A percentile compares a stretch with the other conserved stretches of the same genome.
Evolutionary conservation across 495 filamentous ascomycete genomes (phyloP).

Genomic region (Aspergillus steynii): DNA sequence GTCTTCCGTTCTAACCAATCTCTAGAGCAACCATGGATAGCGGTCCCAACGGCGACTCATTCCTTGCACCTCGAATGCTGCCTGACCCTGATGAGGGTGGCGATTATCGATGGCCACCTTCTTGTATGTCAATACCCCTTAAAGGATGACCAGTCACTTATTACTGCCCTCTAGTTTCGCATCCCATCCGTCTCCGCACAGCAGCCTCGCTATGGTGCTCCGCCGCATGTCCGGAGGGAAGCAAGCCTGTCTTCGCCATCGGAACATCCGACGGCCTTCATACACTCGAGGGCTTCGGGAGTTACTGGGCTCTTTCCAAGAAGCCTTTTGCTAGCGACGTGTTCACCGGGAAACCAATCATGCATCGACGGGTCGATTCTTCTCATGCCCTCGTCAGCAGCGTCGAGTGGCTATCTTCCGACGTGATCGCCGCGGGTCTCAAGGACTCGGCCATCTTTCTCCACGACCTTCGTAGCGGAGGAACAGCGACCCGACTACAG

Average conservation of each 20-base stretch:
- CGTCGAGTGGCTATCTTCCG: constrained; percentile 42
- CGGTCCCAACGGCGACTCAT: constrained; percentile 37
- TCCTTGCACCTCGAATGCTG: constrained; percentile 34
- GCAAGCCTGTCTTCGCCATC: constrained; percentile 37
- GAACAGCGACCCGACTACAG: constrained; percentile 33
- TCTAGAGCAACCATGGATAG: constrained; percentile 42
- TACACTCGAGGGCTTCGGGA: constrained; percentile 32
- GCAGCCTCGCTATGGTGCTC: constrained; percentile 39
- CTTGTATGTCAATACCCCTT: constrained; percentile 25
- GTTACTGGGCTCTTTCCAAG: constrained; percentile 35
- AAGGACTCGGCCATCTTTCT: constrained; percentile 39
- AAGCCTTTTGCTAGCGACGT: constrained; percentile 31
- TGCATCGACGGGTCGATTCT: constrained; percentile 25
- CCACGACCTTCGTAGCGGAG: constrained; percentile 38
- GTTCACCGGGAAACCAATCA: constrained; percentile 14
- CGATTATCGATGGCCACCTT: constrained; percentile 33
- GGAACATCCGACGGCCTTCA: constrained; percentile 44
- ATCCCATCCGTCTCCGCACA: constrained; percentile 32
- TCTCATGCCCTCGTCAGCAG: constrained; percentile 35
- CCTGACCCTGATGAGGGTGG: constrained; percentile 38
- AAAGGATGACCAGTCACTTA: neutral
- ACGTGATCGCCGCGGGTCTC: constrained; percentile 39
- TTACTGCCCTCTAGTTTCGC: constrained; percentile 21
- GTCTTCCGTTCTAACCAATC: constrained; percentile 18
- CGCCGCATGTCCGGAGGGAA: constrained; percentile 31